Conservation (phyloP, 2,329 filamentous ascomycete species). For the Keithomyces neogunnii region DNA sequence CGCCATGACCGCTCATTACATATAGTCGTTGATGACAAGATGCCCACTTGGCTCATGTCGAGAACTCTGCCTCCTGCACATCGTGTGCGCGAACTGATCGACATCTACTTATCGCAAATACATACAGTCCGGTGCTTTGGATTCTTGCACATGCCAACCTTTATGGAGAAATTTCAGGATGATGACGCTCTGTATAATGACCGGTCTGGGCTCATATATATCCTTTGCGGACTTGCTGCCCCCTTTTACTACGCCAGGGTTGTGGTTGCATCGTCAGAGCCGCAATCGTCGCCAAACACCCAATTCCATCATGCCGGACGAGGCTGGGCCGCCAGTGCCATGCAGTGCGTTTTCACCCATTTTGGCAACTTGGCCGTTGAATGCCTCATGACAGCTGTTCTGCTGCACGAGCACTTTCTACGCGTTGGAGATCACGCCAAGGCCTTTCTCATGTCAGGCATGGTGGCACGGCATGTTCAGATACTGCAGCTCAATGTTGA, state of each 20-base stretch:
- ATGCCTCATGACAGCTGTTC: conserved; percentile 2
- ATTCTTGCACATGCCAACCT: conserved; percentile 3
- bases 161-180: conserved; percentile 2
- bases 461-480: conserved; percentile 6
- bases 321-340: too few relatives aligned
- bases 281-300: too few relatives aligned
- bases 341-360: too few relatives aligned
- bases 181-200: background rate
- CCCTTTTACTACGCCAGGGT: background rate
- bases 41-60: conserved; percentile 1
- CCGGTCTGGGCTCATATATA: background rate
- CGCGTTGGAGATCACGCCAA: conserved; percentile 5
- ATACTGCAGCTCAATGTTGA: conserved; percentile 7
- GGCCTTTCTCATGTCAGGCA: conserved; percentile 4
- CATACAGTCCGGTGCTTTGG: conserved; percentile 4
- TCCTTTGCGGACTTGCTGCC: conserved; percentile 2
- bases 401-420: conserved; percentile 4
- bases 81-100: conserved; percentile 3
- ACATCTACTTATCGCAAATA: conserved; percentile 4
- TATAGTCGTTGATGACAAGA: background rate
- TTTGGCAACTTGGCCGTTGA: background rate
- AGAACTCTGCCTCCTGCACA: background rate
- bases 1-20: background rate
- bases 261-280: too few relatives aligned
- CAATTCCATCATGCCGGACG: too few relatives aligned